Percentiles rank a stretch among this genome's conserved stretches.
These are phyloP conservation scores for Rhodotorula glutinis DNA, from an alignment of 1,284 basidiomycete species.

Conservation along the genomic window DNA sequence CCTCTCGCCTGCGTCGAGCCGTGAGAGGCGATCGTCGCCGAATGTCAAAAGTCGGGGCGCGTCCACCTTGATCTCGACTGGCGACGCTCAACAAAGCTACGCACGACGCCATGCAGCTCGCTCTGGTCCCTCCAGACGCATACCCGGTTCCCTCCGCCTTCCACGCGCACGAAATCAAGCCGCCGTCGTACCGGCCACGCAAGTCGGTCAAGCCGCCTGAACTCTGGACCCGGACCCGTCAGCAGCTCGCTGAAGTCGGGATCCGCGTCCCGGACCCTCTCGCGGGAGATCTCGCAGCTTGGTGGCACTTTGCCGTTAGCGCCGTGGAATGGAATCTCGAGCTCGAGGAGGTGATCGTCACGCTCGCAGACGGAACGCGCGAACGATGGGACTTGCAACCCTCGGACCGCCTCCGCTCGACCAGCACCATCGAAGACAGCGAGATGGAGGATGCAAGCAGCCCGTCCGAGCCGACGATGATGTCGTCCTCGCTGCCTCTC, in stretches of 20 bases:
- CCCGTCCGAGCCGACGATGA: not conserved
- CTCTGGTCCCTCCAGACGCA: slow-evolving; percentile 13
- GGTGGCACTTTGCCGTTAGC: slow-evolving; percentile 21
- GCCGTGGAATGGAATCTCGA: slow-evolving; percentile 32
- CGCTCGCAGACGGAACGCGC: slow-evolving; percentile 24
- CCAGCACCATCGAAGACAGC: not conserved
- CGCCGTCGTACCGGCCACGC: not conserved
- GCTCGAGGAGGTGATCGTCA: slow-evolving; percentile 15
- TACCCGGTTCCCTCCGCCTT: slow-evolving; percentile 17
- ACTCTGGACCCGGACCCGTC: slow-evolving; percentile 3
- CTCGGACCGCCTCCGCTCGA: not conserved
- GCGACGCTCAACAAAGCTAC: not conserved
- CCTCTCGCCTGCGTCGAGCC: not conserved
- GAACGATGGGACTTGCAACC: slow-evolving; percentile 26
- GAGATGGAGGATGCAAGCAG: not conserved
- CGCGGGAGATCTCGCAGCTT: slow-evolving; percentile 16
- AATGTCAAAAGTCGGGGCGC: not conserved
- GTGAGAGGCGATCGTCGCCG: not conserved
- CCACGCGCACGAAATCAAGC: slow-evolving; percentile 19
- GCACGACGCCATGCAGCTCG: slow-evolving; percentile 14
- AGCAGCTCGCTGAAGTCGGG: slow-evolving; percentile 6
- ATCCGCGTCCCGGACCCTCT: not conserved
- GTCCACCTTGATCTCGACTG: not conserved
- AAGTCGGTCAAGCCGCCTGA: not conserved
- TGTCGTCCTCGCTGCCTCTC: not conserved